phyloP scores from a whole-genome alignment of 2,329 filamentous ascomycete genomes.

The Sporothrix pseudoabietina region DNA sequence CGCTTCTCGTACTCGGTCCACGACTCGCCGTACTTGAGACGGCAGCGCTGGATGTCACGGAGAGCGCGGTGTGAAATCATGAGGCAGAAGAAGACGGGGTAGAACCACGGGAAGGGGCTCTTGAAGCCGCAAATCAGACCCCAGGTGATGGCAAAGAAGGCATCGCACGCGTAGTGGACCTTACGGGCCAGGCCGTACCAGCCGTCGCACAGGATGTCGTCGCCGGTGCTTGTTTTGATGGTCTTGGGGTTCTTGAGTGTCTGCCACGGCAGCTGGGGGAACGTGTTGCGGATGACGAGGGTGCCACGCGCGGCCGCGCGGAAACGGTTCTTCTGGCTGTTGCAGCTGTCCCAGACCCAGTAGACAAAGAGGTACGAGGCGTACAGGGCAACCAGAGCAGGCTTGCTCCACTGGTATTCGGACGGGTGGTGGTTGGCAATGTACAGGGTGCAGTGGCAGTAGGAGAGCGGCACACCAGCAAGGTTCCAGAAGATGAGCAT shows the following conservation, averaged over 20 bases:
- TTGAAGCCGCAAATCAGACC: constrained; percentile 77
- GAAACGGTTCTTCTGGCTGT: constrained; percentile 85
- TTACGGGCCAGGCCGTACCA: constrained; percentile 78
- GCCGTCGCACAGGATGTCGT: constrained; percentile 72
- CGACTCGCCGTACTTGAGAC: constrained; percentile 66
- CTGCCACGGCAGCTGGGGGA: constrained; percentile 80
- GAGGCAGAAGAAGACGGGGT: constrained; percentile 75
- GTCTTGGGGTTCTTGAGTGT: constrained; percentile 70
- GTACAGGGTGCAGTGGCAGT: constrained; percentile 83
- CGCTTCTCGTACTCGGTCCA: constrained; percentile 38
- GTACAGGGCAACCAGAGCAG: constrained; percentile 63
- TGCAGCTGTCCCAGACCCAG: constrained; percentile 82
- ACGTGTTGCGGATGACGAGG: constrained; percentile 65
- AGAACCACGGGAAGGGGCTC: constrained; percentile 89
- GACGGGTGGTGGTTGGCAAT: constrained; percentile 72
- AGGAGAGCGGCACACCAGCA: constrained; percentile 76
- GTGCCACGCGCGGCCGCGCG: constrained; percentile 69
- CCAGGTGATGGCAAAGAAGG: constrained; percentile 77
- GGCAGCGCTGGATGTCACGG: constrained; percentile 77
- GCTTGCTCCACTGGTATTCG: constrained; percentile 67
- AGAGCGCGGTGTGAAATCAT: constrained; percentile 82
- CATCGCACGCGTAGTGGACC: constrained; percentile 78
- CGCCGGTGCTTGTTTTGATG: constrained; percentile 68
- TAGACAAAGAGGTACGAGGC: constrained; percentile 71
- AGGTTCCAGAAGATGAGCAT: constrained; percentile 92